These are phyloP conservation scores for Lindgomyces ingoldianus DNA, from an alignment of 495 filamentous ascomycete species.

Conservation along the genomic window DNA sequence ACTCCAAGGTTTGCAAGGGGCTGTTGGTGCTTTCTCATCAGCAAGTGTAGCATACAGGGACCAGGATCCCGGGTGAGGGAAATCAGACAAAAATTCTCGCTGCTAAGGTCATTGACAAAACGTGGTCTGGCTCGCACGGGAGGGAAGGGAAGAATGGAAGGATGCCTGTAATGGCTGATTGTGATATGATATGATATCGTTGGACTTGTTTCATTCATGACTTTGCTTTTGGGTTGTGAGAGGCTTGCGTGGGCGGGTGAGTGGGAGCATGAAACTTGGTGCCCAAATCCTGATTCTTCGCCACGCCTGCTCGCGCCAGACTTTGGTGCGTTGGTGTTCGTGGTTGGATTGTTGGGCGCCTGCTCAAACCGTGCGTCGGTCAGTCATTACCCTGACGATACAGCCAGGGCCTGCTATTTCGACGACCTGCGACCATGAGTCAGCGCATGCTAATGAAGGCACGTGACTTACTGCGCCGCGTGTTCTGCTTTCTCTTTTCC, in stretches of 20 bases:
- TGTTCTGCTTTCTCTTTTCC: not conserved
- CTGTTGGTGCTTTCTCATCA: not conserved
- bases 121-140: not conserved
- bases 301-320: not conserved
- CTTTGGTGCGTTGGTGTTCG: not conserved
- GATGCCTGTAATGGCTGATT: not conserved
- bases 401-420: conserved; percentile 84
- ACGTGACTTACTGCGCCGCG: conserved; percentile 9
- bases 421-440: conserved; percentile 56
- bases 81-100: not conserved
- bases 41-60: not conserved
- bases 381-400: conserved; percentile 88
- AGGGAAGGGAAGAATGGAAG: not conserved
- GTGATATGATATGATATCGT: not conserved
- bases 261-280: not conserved
- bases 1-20: not conserved
- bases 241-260: not conserved
- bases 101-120: conserved; percentile 1
- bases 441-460: conserved; percentile 8
- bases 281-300: not conserved
- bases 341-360: not conserved
- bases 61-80: not conserved
- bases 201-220: not conserved
- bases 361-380: conserved; percentile 79
- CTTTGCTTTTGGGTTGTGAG: not conserved